Evolutionary conservation across 148 eudicot genomes (phyloP).

Genomic region (Rhododendron ferrugineum): DNA sequence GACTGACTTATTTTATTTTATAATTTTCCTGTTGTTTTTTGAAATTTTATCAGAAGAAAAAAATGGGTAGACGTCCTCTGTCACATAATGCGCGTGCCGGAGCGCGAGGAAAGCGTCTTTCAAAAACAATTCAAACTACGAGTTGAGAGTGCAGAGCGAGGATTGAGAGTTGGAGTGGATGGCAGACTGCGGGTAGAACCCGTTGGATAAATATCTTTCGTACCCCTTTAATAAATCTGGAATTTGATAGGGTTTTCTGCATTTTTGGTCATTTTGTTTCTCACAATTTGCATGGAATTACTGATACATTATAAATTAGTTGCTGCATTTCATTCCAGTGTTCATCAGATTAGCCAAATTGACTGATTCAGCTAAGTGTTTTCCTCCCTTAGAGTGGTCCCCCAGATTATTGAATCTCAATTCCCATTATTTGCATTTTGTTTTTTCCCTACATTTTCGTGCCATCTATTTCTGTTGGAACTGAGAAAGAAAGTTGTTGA

Average conservation of each 20-base stretch:
- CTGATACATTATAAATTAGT: not conserved
- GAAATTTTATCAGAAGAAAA: not conserved
- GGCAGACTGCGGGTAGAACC: not conserved
- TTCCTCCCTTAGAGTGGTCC: not conserved
- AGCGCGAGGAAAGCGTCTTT: no score
- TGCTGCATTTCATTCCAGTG: not conserved
- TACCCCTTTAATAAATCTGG: slow-evolving; percentile 1
- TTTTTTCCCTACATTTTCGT: not conserved
- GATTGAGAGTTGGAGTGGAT: not conserved
- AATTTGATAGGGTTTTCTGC: not conserved
- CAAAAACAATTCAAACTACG: no score
- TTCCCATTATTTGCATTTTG: not conserved
- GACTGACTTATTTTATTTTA: not conserved
- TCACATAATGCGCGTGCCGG: no score
- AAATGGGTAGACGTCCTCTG: no score
- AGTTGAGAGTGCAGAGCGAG: not conserved
- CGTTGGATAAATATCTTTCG: not conserved
- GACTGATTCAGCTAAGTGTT: not conserved
- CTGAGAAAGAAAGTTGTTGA: not conserved
- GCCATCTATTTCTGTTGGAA: not conserved
- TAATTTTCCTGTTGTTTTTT: not conserved
- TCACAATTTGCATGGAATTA: not conserved
- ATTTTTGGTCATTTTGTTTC: not conserved
- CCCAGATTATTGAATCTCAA: not conserved
- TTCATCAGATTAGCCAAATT: not conserved